These are phyloP conservation scores for Nectriaceae sp. DNA, from an alignment of 2,329 filamentous ascomycete genomes.

Conservation along the genomic window DNA sequence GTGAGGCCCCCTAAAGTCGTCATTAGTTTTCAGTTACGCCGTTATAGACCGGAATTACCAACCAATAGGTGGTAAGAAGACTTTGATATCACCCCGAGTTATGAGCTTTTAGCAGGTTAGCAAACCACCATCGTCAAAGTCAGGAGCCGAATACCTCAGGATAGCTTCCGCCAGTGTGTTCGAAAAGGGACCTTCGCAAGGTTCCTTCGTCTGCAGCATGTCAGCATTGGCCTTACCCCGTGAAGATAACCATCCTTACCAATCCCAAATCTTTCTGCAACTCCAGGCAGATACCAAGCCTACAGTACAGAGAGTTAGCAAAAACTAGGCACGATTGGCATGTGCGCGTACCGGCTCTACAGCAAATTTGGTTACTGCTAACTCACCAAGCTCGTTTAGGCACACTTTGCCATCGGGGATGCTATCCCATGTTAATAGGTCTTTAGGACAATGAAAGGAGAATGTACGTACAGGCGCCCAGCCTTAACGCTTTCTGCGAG, in stretches of 20 bases:
- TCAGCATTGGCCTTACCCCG: conserved; percentile 25
- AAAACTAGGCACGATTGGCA: not conserved
- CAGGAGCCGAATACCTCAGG: conserved; percentile 62
- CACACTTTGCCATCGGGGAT: conserved; percentile 85
- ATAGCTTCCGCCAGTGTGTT: conserved; percentile 94
- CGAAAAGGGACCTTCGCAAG: conserved; percentile 84
- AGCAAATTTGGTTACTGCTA: conserved; percentile 94
- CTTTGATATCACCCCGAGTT: conserved; percentile 89
- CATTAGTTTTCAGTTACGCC: conserved; percentile 8
- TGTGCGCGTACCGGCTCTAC: conserved; percentile 76
- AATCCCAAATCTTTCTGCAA: conserved; percentile 92
- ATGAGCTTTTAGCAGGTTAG: conserved; percentile 62
- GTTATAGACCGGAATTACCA: conserved; percentile 16
- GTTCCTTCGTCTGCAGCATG: conserved; percentile 71
- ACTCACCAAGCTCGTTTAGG: conserved; percentile 80
- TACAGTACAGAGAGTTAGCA: conserved; percentile 18
- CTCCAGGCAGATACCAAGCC: conserved; percentile 81
- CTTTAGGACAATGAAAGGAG: not conserved
- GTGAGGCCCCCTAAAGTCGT: conserved; percentile 74
- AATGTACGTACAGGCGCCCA: conserved; percentile 63
- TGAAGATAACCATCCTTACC: conserved; percentile 46
- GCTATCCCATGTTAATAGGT: conserved; percentile 33
- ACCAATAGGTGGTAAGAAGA: conserved; percentile 93
- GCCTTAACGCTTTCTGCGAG: conserved; percentile 83
- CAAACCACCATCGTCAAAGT: not conserved